Evolutionary conservation across 2,329 filamentous ascomycete genomes (phyloP).

Genomic region (Alternaria hordeiaustralica): DNA sequence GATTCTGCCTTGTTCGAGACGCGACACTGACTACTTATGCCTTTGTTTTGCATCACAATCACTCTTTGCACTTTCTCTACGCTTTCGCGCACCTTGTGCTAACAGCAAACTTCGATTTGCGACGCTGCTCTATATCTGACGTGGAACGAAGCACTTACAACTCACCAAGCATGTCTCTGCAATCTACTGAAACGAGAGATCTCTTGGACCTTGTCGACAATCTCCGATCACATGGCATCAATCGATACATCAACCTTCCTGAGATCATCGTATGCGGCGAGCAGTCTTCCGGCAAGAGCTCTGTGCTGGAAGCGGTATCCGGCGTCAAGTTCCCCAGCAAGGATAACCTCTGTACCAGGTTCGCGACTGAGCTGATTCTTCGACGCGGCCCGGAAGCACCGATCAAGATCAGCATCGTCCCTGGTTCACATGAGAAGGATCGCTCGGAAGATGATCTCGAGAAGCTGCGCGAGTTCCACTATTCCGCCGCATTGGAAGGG

Average conservation of each 20-base stretch:
- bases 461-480: constrained; percentile 11
- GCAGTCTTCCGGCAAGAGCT: constrained; percentile 36
- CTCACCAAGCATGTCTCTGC: neutral
- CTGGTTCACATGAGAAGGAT: constrained; percentile 6
- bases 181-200: neutral
- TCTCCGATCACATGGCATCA: constrained; percentile 53
- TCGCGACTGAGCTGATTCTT: constrained; percentile 66
- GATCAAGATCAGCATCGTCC: constrained; percentile 53
- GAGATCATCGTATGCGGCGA: constrained; percentile 47
- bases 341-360: constrained; percentile 64
- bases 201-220: constrained; percentile 61
- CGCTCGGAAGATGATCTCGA: constrained; percentile 4
- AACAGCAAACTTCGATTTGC: neutral
- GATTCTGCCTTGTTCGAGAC: neutral
- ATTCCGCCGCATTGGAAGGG: constrained; percentile 3
- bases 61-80: neutral
- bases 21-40: neutral
- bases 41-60: neutral
- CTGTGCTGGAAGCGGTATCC: constrained; percentile 48
- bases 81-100: neutral
- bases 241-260: constrained; percentile 35
- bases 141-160: neutral
- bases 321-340: constrained; percentile 65
- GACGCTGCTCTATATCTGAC: neutral
- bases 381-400: constrained; percentile 47